Evolutionary conservation across 2,329 filamentous ascomycete species (phyloP).

Genomic region (Monosporascus ibericus): DNA sequence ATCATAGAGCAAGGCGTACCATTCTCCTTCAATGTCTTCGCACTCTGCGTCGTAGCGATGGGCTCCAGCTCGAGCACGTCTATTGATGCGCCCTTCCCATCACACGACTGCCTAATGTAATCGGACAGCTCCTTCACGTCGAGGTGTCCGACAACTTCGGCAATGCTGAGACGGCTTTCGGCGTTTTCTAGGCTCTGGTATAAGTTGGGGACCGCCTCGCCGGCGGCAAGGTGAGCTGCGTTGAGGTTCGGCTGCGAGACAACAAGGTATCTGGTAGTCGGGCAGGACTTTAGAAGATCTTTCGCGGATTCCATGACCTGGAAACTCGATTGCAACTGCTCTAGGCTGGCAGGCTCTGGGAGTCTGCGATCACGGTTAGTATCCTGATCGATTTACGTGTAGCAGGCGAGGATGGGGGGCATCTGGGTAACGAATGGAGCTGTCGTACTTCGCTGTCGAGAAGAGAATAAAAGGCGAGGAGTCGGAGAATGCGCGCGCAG

Average conservation of each 20-base stretch:
- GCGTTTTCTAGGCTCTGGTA: slow-evolving; percentile 34
- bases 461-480: slow-evolving; percentile 86
- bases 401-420: neutral
- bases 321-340: slow-evolving; percentile 44
- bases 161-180: slow-evolving; percentile 39
- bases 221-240: slow-evolving; percentile 57
- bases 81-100: slow-evolving; percentile 31
- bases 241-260: slow-evolving; percentile 72
- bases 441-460: slow-evolving; percentile 71
- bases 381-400: neutral
- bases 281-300: slow-evolving; percentile 58
- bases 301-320: slow-evolving; percentile 38
- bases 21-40: slow-evolving; percentile 42
- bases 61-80: slow-evolving; percentile 35
- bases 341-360: slow-evolving; percentile 27
- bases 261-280: slow-evolving; percentile 70
- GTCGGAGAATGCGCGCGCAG: slow-evolving; percentile 69
- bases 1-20: slow-evolving; percentile 29
- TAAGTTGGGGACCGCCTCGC: slow-evolving; percentile 43
- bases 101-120: slow-evolving; percentile 43
- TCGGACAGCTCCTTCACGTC: slow-evolving; percentile 34
- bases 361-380: slow-evolving; percentile 9
- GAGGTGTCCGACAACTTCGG: slow-evolving; percentile 51
- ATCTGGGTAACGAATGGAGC: neutral
- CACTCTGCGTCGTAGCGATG: slow-evolving; percentile 32